Percentiles rank a stretch among this genome's conserved stretches.
Conservation (phyloP, 1,284 basidiomycete species). For the Cutaneotrichosporon spelunceum region DNA sequence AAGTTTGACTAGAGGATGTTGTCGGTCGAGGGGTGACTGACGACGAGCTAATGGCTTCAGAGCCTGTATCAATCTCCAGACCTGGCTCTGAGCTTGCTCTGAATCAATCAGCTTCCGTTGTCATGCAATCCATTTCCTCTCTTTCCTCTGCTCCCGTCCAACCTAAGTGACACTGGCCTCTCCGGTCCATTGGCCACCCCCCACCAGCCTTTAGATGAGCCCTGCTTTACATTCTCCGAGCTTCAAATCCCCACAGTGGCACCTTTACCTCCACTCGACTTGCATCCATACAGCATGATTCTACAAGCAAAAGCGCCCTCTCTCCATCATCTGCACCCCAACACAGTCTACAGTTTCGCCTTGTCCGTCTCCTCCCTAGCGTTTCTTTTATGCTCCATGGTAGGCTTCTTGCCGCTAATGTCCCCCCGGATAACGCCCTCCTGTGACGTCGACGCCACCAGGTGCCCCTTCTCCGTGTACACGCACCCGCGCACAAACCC, state of each 20-base stretch:
- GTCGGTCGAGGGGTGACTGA: too few relatives aligned
- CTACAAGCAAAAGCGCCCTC: neutral
- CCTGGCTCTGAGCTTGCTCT: too few relatives aligned
- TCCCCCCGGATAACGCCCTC: slow-evolving; percentile 63
- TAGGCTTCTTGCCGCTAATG: slow-evolving; percentile 28
- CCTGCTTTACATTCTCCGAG: too few relatives aligned
- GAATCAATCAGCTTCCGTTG: too few relatives aligned
- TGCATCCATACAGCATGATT: neutral
- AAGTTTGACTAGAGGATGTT: neutral
- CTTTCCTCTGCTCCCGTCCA: too few relatives aligned
- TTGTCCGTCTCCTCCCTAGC: slow-evolving; percentile 30
- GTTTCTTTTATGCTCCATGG: slow-evolving; percentile 25
- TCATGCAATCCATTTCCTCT: too few relatives aligned
- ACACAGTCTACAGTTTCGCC: slow-evolving; percentile 28
- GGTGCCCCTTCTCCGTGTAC: slow-evolving; percentile 65
- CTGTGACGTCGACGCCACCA: slow-evolving; percentile 75
- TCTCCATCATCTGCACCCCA: neutral
- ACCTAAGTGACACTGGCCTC: too few relatives aligned
- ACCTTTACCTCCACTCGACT: neutral
- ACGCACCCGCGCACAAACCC: slow-evolving; percentile 72
- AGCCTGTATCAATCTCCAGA: too few relatives aligned
- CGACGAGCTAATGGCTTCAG: too few relatives aligned
- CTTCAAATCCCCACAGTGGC: neutral
- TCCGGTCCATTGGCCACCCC: too few relatives aligned
- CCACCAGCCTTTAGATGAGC: too few relatives aligned